Conservation (phyloP, 202 grass and related monocot species). For the Elaeis oleifera region DNA sequence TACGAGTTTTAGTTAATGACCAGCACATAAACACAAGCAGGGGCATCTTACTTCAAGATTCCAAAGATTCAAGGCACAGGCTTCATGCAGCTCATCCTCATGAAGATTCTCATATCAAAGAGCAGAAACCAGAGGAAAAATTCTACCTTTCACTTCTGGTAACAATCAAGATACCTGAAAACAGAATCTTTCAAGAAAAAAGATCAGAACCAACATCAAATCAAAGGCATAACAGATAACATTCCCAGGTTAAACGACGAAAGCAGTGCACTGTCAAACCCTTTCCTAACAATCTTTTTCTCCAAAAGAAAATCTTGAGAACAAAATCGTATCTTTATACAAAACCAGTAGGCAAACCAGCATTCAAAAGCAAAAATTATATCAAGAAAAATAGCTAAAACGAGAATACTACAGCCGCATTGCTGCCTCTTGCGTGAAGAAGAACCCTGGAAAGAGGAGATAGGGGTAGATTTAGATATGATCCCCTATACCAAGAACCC, state of each 20-base stretch:
- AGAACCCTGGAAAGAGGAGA: not conserved
- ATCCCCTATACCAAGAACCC: slow-evolving; percentile 11
- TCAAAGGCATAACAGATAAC: not conserved
- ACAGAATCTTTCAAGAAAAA: not conserved
- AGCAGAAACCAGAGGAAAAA: not conserved
- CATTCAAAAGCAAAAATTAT: not conserved
- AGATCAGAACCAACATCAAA: not conserved
- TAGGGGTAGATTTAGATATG: not conserved
- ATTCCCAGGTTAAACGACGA: not conserved
- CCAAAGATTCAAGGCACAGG: not conserved
- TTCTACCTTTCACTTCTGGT: not conserved
- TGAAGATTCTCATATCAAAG: not conserved
- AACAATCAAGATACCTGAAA: not conserved
- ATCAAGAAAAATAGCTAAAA: not conserved
- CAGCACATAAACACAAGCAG: slow-evolving; percentile 9
- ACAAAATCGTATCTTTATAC: too few species aligned
- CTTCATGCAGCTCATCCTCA: not conserved
- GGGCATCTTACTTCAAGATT: slow-evolving; percentile 12
- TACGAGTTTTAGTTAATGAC: slow-evolving; percentile 1
- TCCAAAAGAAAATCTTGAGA: too few species aligned
- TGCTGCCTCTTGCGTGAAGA: not conserved
- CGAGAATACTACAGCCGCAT: not conserved
- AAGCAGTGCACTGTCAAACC: not conserved
- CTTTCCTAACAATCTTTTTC: not conserved
- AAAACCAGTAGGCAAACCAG: not conserved